Percentiles rank a stretch among this genome's conserved stretches.
Conservation (phyloP, 179 eudicot species). For the Drosera spatulata region DNA sequence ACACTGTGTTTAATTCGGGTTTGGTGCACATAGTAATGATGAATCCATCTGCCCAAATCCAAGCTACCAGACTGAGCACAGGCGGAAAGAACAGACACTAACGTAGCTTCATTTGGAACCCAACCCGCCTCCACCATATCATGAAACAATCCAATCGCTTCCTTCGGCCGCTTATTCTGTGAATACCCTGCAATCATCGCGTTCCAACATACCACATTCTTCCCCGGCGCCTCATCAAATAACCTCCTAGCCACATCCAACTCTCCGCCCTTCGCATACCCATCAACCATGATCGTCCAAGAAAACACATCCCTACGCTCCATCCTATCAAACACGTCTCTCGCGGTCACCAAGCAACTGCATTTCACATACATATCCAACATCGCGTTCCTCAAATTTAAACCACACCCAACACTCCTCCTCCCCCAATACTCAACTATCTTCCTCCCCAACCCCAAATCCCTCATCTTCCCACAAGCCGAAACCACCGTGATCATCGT, state of each 20-base stretch:
- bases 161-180: conserved; percentile 22
- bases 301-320: conserved; percentile 53
- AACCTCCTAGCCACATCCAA: conserved; percentile 41
- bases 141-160: conserved; percentile 24
- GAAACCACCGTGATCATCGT: conserved; percentile 56
- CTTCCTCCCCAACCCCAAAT: conserved; percentile 31
- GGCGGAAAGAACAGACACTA: conserved; percentile 31
- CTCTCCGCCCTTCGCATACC: conserved; percentile 44
- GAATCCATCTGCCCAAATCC: conserved; percentile 22
- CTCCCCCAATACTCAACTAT: conserved; percentile 26
- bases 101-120: conserved; percentile 28
- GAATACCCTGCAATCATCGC: conserved; percentile 69
- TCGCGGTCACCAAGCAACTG: conserved; percentile 39
- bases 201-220: conserved; percentile 67
- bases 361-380: conserved; percentile 75
- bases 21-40: conserved; percentile 20
- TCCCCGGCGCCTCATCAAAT: conserved; percentile 52
- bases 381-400: conserved; percentile 53
- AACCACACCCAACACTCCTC: conserved; percentile 17
- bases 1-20: conserved; percentile 11
- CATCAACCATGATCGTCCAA: conserved; percentile 71
- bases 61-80: conserved; percentile 31
- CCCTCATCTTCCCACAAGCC: conserved; percentile 47
- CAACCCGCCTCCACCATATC: conserved; percentile 17
- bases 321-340: conserved; percentile 42